Base-by-base conservation (phyloP, 257 asterid species). In the Fraxinus americana region DNA sequence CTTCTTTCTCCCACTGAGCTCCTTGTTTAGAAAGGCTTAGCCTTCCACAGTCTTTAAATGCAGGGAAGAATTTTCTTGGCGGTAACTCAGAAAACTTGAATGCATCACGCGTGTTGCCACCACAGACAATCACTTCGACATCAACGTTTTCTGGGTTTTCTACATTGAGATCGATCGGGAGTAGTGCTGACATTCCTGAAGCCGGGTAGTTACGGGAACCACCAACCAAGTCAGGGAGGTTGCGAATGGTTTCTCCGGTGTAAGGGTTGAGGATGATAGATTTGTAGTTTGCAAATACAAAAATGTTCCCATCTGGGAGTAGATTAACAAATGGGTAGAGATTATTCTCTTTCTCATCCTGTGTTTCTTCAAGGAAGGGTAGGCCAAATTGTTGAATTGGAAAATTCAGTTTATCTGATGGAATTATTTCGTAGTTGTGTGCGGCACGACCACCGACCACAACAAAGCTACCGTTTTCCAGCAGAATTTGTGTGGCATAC, bases 301-400 rank as follows among this genome's bases (percentile, higher is more conserved):
- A 93, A 76, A 96, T 83, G 80, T 90, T 92, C 8, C 98, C 99
- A 29, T 93, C 92, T 6, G 99, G 98, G 16, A 96, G 90, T 45
- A 96, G 94, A 84, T 89, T 86, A 70, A 92, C 91, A 34, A 96
- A 96, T 0, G 97, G 97, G 75, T 89, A 93, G n/a, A 93, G 91
- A 43, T 96, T 96, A 88, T 93, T 90, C 77, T 96, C 99, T 9
- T 88, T 88, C 0, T 78, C 88, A 2, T 86, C 96, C 2, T 70
- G 71, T 2, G 96, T 89, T 2, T 93, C 92, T 4, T 23, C 73
- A 2, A 96, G 91, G 74, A 96, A 78, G 0, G 96, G 90, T 7
- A 96, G 83, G 5, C 80, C 91, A 9, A 84, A 72, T 25, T 83
- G 83, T n/a, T 71, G 75, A 0, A 86, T 79, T 7, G 82, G 78